Evolutionary conservation across 176 grass and related monocot genomes (phyloP).

Genomic region (Calamus simplicifolius): DNA sequence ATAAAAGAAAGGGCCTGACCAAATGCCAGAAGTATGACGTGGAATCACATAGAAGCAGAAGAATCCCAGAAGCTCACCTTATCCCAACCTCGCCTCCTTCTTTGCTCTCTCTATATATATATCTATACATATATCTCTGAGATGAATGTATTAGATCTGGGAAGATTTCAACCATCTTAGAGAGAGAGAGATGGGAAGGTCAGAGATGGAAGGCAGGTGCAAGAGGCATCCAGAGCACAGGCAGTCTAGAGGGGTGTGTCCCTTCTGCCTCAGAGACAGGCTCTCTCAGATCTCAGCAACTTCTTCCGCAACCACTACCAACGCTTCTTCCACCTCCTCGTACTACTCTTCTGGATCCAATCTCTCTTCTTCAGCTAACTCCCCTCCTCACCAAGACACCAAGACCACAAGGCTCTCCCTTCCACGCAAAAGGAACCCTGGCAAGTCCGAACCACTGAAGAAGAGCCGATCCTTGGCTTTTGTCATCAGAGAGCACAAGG

Average conservation of each 20-base stretch:
- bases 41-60: no score
- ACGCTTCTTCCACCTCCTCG: background rate
- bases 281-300: conserved; percentile 2
- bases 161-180: no score
- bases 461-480: conserved; percentile 12
- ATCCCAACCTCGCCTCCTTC: no score
- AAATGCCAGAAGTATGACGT: no score
- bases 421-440: background rate
- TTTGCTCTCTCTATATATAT: no score
- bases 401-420: no score
- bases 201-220: conserved; percentile 11
- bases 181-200: background rate
- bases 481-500: background rate
- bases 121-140: no score
- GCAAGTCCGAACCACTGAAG: background rate
- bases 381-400: background rate
- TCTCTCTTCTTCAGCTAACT: background rate
- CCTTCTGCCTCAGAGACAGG: conserved; percentile 13
- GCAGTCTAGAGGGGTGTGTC: conserved; percentile 15
- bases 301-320: background rate
- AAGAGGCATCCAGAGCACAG: conserved; percentile 14
- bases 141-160: no score
- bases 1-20: no score
- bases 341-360: background rate
- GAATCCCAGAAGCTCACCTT: no score